Evolutionary conservation across 1,139 yeast genomes (phyloP), one percentile per base, ranked within the genome.

Genomic region (Taphrina pruni): DNA sequence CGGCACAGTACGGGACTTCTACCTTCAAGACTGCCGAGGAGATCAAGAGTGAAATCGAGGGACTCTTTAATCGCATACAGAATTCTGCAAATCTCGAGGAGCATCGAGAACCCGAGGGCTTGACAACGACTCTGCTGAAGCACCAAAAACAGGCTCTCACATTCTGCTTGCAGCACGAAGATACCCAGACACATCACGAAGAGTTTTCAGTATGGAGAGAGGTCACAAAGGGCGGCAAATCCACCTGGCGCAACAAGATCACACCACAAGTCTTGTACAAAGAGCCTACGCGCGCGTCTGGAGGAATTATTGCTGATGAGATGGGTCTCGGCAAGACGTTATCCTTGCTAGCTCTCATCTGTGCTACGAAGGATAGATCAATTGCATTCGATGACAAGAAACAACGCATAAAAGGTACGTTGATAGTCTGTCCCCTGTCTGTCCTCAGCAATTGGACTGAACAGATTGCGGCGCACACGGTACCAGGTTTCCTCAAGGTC

Each of bases 301-400:
- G 80, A 77, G 99, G 99, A 72, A 94, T 95, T 69, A 83, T 95
- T 65, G 99, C 99, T 0, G 99, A 94, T 79, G 99, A 94, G 77
- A 94, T 94, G 99, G 99, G 99, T 71, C 83, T 95, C 65, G 99
- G 99, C 8, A 91, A 91, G 76, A 95, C 99, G 0, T 93, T 95
- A 72, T 99, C 95, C 78, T 94, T 99, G 0, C 94, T 95, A 68
- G 86, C 98, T 0, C 80, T 95, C 50, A 79, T 88, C 0, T 76
- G 87, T 1, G 75, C 87, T 68, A 88, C 86, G 81, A 39, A 77
- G 90, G 26, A 83, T 84, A 0, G 65, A 72, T 0, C 62, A 39
- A 4, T 45, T 58, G 35, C 39, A n/a, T 14, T 60, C 43, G 56
- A 38, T 14, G 39, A 17, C 54, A 0, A 72, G 75, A 1, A 77